These are phyloP conservation scores for Colletotrichum liaoningense DNA, from an alignment of 2,329 filamentous ascomycete species.

Conservation along the genomic window DNA sequence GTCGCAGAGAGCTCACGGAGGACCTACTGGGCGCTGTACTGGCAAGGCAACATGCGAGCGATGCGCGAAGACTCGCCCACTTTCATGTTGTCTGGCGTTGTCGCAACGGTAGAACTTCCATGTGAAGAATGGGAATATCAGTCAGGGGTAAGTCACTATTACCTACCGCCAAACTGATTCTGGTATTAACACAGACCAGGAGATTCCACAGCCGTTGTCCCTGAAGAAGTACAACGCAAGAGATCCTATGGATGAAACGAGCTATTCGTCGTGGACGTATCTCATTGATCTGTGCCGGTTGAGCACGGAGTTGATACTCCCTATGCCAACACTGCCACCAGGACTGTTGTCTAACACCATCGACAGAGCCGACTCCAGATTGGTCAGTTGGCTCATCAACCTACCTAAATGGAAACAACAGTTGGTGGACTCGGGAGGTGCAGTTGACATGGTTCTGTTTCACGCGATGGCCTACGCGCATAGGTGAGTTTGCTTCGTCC, in stretches of 20 bases:
- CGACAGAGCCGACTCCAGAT: slow-evolving; percentile 49
- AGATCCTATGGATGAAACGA: slow-evolving; percentile 46
- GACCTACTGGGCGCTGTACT: slow-evolving; percentile 54
- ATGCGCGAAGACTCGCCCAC: slow-evolving; percentile 38
- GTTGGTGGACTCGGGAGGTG: slow-evolving; percentile 49
- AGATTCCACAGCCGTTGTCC: slow-evolving; percentile 48
- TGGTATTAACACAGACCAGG: slow-evolving; percentile 36
- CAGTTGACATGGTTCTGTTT: slow-evolving; percentile 51
- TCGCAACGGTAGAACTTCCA: slow-evolving; percentile 49
- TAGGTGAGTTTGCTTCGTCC: slow-evolving; percentile 43
- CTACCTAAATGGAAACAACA: slow-evolving; percentile 53
- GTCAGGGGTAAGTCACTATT: slow-evolving; percentile 45
- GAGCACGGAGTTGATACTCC: slow-evolving; percentile 44
- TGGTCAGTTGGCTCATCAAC: slow-evolving; percentile 51
- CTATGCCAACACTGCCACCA: slow-evolving; percentile 41
- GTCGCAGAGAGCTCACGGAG: slow-evolving; percentile 54
- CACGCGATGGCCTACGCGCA: slow-evolving; percentile 49
- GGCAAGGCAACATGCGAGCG: slow-evolving; percentile 41
- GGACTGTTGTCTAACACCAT: slow-evolving; percentile 39
- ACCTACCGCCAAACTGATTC: background rate
- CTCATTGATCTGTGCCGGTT: slow-evolving; percentile 51
- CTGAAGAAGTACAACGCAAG: slow-evolving; percentile 48
- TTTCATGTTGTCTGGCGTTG: slow-evolving; percentile 43
- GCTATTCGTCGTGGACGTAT: slow-evolving; percentile 53
- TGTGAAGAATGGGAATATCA: slow-evolving; percentile 55